Base-by-base conservation (phyloP, 768 basidiomycete genomes). In the Phylloporus arenicola region DNA sequence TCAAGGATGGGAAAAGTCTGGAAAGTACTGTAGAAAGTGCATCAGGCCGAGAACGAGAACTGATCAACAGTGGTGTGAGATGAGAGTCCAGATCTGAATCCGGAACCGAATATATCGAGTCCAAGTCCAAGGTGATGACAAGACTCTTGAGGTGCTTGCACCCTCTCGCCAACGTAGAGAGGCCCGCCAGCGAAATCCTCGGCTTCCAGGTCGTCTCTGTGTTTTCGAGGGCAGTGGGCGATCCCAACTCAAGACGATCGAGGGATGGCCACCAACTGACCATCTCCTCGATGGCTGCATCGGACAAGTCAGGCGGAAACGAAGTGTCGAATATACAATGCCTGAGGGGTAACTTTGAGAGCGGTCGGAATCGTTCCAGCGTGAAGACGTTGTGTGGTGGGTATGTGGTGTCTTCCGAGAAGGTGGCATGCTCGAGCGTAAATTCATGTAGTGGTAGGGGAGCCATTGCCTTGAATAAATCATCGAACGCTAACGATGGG, bases 251-350 rank as follows among this genome's bases (percentile, higher is more conserved):
- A 29, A 80, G 70, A 41, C 68, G 64, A 9, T 67, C 59, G 6
- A 80, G 67, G 35, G 58, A 50, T 14, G 77, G 78, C 78, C 78
- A 78, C 70, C 72, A 76, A 7, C 52, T 61, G 16, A 68, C 53
- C 35, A 80, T 57, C 44, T 65, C 63, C 33, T 64, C 68, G 19
- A 78, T 52, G 33, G 72, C 72, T 27, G 55, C 10, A 54, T 79
- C 76, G 20, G 54, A 63, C 17, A 78, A 51, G 54, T 60, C 57
- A 4, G 69, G 69, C 2, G 75, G 75, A 31, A 72, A 51, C 1
- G 70, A 71, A 10, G 70, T 64, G 51, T 78, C 75, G 35, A 76
- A 58, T 16, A 68, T 58, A 14, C 79, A 60, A 35, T 61, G 63
- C 27, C 62, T 62, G 29, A 80, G 61, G 30, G 53, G 50, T 30